Evolutionary conservation across 164 flowering plant genomes (phyloP), one percentile per base, ranked within the genome.

Genomic region (Annona cherimola): DNA sequence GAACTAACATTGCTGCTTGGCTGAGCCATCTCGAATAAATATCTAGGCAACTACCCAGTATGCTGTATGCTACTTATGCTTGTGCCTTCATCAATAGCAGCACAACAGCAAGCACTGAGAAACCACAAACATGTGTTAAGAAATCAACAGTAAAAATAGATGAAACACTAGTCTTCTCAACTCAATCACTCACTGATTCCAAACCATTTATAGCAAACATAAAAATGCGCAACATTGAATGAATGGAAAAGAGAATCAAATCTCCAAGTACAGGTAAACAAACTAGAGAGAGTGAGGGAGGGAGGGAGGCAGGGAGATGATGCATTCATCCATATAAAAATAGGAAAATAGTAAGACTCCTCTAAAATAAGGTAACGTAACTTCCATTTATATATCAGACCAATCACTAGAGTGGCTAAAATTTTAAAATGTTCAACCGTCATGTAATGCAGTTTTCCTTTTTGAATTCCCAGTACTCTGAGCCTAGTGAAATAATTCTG

Each of bases 1-100:
- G 60, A 69, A 69, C 85, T 77, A 73, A 83, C 85, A 73, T 45
- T 75, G 63, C 76, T 83, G 76, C 72, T 67, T 57, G 84, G 9
- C 46, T 79, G 81, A 75, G 86, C 79, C 84, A 83, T 83, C 74
- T 19, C 35, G 35, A 70, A 18, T 7, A 3, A 19, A 18, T 66
- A 18, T 66, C 9, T 50, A 66, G 35, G 16, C 35, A 66, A 19
- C 54, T 5, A 66, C 69, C 16, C 40, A 40, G 11, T 64, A 50
- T 50, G 57, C 57, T 50, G 57, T 9, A 50, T 50, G 57, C 14
- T 50, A 50, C 9, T 50, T 9, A 50, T 1, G 57, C 14, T 50
- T 11, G 57, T 11, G 57, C 3, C 14, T 50, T 50, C 57, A 50
- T 50, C 57, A 50, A 50, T 50, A 50, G 9, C 14, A 50, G 3